Percentiles rank a stretch among this genome's conserved stretches.
Evolutionary conservation across 768 basidiomycete genomes (phyloP).

Genomic region (Lactifluus echinatus): DNA sequence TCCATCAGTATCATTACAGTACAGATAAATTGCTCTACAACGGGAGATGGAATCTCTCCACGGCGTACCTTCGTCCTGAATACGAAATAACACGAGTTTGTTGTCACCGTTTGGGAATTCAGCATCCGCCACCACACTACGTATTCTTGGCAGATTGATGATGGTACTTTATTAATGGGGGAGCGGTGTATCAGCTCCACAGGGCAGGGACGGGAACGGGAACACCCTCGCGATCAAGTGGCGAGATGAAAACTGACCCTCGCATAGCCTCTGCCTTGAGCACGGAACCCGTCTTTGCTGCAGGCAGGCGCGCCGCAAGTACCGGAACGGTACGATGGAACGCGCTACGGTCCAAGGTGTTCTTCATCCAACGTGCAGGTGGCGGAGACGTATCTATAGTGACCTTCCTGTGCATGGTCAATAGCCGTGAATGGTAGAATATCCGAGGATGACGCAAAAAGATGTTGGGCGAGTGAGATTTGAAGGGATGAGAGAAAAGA

Average conservation of each 20-base stretch:
- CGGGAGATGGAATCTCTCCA: background rate
- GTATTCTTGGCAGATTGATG: conserved; percentile 61
- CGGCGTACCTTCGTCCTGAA: conserved; percentile 48
- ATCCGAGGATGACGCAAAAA: background rate
- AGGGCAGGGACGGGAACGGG: background rate
- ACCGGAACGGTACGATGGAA: conserved; percentile 63
- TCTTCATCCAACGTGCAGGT: conserved; percentile 40
- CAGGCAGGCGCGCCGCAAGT: conserved; percentile 56
- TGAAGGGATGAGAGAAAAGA: background rate
- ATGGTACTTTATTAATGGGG: conserved; percentile 37
- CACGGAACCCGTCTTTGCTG: conserved; percentile 44
- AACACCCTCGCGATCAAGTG: background rate
- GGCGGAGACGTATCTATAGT: conserved; percentile 35
- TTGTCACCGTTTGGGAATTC: conserved; percentile 35
- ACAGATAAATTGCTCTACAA: background rate
- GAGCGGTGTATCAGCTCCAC: background rate
- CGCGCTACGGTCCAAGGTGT: conserved; percentile 47
- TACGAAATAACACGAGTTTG: conserved; percentile 60
- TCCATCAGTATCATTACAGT: background rate
- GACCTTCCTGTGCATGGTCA: conserved; percentile 1
- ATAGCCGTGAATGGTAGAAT: background rate
- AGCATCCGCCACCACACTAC: conserved; percentile 47
- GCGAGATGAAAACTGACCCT: conserved; percentile 36
- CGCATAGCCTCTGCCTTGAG: conserved; percentile 51
- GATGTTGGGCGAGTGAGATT: background rate